Conservation (phyloP, 2,329 filamentous ascomycete genomes). For the Conoideocrella luteorostrata region DNA sequence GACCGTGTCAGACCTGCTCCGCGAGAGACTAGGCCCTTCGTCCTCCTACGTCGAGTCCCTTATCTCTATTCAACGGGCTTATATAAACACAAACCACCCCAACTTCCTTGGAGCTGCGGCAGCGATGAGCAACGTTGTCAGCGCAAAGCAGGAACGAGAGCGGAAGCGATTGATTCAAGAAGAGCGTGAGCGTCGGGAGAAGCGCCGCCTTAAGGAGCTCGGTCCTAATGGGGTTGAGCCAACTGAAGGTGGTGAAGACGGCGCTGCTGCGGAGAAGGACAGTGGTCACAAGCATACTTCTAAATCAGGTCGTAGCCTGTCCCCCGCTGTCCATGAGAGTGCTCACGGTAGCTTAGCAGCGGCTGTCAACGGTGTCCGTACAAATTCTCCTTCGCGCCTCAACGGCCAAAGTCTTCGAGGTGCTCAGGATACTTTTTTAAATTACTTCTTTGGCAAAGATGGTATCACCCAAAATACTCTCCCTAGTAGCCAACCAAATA, state of each 20-base stretch:
- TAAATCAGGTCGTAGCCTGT: constrained; percentile 65
- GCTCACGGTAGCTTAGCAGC: constrained; percentile 54
- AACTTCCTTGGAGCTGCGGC: constrained; percentile 96
- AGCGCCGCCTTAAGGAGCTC: constrained; percentile 74
- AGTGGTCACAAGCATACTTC: constrained; percentile 29
- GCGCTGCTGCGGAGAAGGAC: constrained; percentile 42
- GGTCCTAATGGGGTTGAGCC: constrained; percentile 70
- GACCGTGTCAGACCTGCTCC: constrained; percentile 89
- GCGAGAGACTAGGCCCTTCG: constrained; percentile 83
- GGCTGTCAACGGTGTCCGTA: constrained; percentile 55
- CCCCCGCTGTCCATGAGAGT: constrained; percentile 69
- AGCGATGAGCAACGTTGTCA: constrained; percentile 95
- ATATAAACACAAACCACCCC: constrained; percentile 99
- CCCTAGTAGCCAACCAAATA: constrained; percentile 27
- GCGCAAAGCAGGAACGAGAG: constrained; percentile 89
- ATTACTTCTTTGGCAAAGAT: constrained; percentile 98
- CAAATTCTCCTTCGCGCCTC: constrained; percentile 43
- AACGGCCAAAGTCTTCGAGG: constrained; percentile 53
- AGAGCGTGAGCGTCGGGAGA: constrained; percentile 80
- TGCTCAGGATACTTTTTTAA: constrained; percentile 85
- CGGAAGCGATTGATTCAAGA: constrained; percentile 73
- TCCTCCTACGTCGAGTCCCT: constrained; percentile 92
- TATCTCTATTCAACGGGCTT: constrained; percentile 94
- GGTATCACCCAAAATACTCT: constrained; percentile 42
- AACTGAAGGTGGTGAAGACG: constrained; percentile 59